These are phyloP conservation scores for Teratosphaeria destructans DNA, from an alignment of 2,329 filamentous ascomycete genomes.

Conservation along the genomic window DNA sequence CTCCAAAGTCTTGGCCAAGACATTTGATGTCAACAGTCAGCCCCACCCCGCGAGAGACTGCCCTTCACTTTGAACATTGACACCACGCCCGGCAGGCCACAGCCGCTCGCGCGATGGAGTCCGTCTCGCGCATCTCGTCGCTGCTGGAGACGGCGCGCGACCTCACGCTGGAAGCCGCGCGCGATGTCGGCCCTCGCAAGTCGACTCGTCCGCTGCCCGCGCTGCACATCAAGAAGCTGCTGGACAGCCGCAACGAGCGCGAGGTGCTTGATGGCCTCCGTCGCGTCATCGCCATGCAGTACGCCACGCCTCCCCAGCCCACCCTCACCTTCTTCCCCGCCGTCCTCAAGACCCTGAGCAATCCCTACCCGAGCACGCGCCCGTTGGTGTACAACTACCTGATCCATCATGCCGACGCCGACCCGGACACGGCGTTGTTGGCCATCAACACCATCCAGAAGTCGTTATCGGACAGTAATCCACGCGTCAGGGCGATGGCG, in stretches of 20 bases:
- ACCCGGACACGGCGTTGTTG: conserved; percentile 86
- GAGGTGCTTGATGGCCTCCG: conserved; percentile 88
- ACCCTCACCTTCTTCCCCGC: conserved; percentile 93
- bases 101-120: conserved; percentile 59
- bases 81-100: background rate
- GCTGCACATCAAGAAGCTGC: conserved; percentile 83
- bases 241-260: conserved; percentile 86
- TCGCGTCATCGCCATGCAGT: conserved; percentile 90
- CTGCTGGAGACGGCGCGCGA: conserved; percentile 94
- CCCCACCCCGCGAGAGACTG: too few species aligned
- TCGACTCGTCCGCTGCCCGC: conserved; percentile 58
- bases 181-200: conserved; percentile 59
- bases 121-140: conserved; percentile 84
- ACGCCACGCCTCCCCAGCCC: conserved; percentile 75
- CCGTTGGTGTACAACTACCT: conserved; percentile 99
- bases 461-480: conserved; percentile 83
- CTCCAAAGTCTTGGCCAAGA: background rate
- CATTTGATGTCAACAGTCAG: background rate
- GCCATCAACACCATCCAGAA: conserved; percentile 99
- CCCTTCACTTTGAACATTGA: too few species aligned
- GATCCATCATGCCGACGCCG: conserved; percentile 88
- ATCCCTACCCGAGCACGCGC: conserved; percentile 86
- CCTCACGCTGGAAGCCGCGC: conserved; percentile 92
- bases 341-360: conserved; percentile 95
- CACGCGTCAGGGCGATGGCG: conserved; percentile 81